Percentiles rank a stretch among this genome's conserved stretches.
Evolutionary conservation across 306 rosid genomes (phyloP).

Genomic region (Quercus wislizeni): DNA sequence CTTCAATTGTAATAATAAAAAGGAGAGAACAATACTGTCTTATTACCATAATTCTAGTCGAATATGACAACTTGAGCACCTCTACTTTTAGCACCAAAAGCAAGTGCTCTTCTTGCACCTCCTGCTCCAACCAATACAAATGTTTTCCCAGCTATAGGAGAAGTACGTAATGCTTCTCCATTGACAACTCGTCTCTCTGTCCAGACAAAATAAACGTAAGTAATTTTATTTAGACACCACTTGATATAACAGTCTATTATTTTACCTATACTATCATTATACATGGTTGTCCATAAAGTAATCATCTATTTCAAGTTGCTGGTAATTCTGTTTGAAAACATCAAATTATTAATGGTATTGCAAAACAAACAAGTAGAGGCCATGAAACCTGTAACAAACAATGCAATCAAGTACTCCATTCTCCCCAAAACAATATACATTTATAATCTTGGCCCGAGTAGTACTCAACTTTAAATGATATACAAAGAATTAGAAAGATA

Average conservation of each 20-base stretch:
- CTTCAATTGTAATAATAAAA: neutral
- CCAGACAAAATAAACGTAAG: neutral
- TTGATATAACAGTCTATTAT: neutral
- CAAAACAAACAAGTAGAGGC: neutral
- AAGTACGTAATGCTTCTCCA: slow-evolving; percentile 23
- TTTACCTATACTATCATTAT: neutral
- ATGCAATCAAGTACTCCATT: neutral
- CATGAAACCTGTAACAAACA: neutral
- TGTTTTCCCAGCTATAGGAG: slow-evolving; percentile 33
- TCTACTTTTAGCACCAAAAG: slow-evolving; percentile 47
- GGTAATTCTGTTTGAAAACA: neutral
- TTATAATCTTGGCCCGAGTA: neutral
- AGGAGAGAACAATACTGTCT: neutral
- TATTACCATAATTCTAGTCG: slow-evolving; percentile 23
- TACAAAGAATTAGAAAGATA: neutral
- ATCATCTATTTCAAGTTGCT: neutral
- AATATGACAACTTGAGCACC: slow-evolving; percentile 48
- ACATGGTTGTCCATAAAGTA: neutral
- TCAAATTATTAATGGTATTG: neutral
- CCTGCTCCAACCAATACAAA: slow-evolving; percentile 55
- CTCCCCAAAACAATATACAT: neutral
- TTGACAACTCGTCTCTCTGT: slow-evolving; percentile 7
- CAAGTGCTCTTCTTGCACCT: slow-evolving; percentile 53
- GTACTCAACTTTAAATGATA: neutral
- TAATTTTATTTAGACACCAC: neutral